Percentiles rank a stretch among this genome's conserved stretches.
These are phyloP conservation scores for Tetrapisispora nanseiensis DNA, from an alignment of 805 yeast species.

Conservation along the genomic window DNA sequence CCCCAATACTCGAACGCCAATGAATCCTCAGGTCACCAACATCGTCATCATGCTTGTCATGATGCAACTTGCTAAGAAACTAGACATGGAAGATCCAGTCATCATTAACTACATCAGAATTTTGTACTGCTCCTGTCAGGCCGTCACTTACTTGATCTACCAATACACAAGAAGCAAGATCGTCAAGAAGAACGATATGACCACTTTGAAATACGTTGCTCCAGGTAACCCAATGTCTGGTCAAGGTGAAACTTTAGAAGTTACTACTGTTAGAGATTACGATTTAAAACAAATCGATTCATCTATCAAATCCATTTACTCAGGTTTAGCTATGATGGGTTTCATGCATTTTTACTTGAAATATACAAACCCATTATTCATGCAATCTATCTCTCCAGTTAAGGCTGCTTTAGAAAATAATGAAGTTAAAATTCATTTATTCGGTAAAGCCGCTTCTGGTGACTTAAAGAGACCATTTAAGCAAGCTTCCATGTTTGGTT, in stretches of 20 bases:
- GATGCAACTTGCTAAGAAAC: constrained; percentile 88
- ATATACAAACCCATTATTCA: constrained; percentile 91
- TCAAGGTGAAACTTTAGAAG: constrained; percentile 59
- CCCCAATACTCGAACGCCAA: constrained; percentile 19
- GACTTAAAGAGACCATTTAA: constrained; percentile 96
- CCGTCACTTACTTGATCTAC: constrained; percentile 56
- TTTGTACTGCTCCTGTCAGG: constrained; percentile 58
- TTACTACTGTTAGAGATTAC: constrained; percentile 90
- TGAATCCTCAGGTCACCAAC: constrained; percentile 87
- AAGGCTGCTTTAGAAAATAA: constrained; percentile 85
- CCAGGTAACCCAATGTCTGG: constrained; percentile 76
- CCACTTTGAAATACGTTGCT: constrained; percentile 83
- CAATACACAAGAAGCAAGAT: constrained; percentile 52
- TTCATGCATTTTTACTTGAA: constrained; percentile 97
- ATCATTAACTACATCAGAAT: constrained; percentile 65
- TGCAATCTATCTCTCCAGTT: constrained; percentile 86
- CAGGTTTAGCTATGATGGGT: constrained; percentile 92
- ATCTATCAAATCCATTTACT: constrained; percentile 73
- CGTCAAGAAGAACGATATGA: constrained; percentile 71
- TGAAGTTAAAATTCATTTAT: constrained; percentile 83
- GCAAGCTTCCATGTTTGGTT: constrained; percentile 71
- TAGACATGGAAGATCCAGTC: constrained; percentile 80
- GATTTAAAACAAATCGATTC: constrained; percentile 78
- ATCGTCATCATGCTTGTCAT: constrained; percentile 84
- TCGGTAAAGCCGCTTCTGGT: constrained; percentile 73